phyloP scores from a whole-genome alignment of 129 eudicot species.

The Artemisia argyi region DNA sequence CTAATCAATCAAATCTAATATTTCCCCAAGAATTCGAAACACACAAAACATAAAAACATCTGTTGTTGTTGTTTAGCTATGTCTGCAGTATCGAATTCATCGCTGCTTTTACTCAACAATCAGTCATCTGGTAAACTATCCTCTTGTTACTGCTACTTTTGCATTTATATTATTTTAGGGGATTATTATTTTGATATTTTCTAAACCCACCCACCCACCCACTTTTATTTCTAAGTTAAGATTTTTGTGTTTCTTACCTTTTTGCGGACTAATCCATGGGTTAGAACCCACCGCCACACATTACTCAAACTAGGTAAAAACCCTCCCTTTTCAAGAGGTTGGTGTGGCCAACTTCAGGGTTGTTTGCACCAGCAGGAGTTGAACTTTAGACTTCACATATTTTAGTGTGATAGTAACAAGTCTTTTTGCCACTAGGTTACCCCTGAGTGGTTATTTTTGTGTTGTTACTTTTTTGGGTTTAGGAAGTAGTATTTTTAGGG shows the following conservation, averaged over 20 bases:
- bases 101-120: constrained; percentile 32
- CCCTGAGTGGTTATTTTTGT: too few relatives aligned
- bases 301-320: too few relatives aligned
- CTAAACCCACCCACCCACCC: too few relatives aligned
- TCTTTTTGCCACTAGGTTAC: too few relatives aligned
- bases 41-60: not conserved
- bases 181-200: too few relatives aligned
- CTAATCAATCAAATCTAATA: not conserved
- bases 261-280: too few relatives aligned
- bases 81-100: constrained; percentile 52
- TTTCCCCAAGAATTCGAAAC: not conserved
- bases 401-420: too few relatives aligned
- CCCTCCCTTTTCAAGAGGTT: too few relatives aligned
- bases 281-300: too few relatives aligned
- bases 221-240: not conserved
- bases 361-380: not conserved
- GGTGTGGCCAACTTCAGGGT: too few relatives aligned
- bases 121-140: constrained; percentile 42
- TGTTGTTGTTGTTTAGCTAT: constrained; percentile 6
- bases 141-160: not conserved
- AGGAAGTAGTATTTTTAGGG: not conserved
- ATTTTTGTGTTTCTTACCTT: not conserved
- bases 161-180: not conserved
- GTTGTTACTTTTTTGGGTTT: too few relatives aligned
- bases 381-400: not conserved